Base-by-base conservation (phyloP, 495 filamentous ascomycete species). In the Lasiosphaeria miniovina region DNA sequence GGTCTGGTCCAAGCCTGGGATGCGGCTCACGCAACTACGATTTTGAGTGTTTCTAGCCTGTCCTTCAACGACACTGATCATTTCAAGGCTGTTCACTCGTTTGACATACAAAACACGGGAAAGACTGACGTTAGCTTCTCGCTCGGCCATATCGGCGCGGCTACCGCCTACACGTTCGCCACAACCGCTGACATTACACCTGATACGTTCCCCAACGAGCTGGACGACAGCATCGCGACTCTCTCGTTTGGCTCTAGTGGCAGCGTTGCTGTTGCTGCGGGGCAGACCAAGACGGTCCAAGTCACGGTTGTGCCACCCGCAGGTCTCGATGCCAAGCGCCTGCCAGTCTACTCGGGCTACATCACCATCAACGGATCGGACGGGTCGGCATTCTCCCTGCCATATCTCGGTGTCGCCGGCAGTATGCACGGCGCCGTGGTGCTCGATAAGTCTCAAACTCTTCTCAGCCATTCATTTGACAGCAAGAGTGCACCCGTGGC, bases 51-150 rank as follows among this genome's bases (percentile, higher is more conserved):
- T 12, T 81, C 79, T 33, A 82, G 75, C 63, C 72, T 85, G 40
- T 76, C 80, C 17, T 84, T 85, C 69, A 84, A 84, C 65, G 83
- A 86, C 65, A 84, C 81, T 6, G 74, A 79, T 53, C 55, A 82
- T 68, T 74, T 85, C 49, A 65, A 70, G n/a, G 62, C 71, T 3
- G 74, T 70, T 11, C 69, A 78, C 53, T 70, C 75, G 36, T 82
- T 86, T 61, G 74, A 68, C 58, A 74, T 86, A 66, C 74, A 68
- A 58, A 87, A 87, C 70, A 72, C 76, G 43, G 82, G 79, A 49
- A 63, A 61, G 3, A 68, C 67, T 12, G 68, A 69, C 6, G 70
- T 80, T 60, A 79, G 74, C 31, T 85, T 84, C 67, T 65, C 65
- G 9, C 66, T 86, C 33, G 69, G 70, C 53, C 68, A 76, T 34